Evolutionary conservation across 805 yeast species (phyloP).

Genomic region (Candida tammaniensis): DNA sequence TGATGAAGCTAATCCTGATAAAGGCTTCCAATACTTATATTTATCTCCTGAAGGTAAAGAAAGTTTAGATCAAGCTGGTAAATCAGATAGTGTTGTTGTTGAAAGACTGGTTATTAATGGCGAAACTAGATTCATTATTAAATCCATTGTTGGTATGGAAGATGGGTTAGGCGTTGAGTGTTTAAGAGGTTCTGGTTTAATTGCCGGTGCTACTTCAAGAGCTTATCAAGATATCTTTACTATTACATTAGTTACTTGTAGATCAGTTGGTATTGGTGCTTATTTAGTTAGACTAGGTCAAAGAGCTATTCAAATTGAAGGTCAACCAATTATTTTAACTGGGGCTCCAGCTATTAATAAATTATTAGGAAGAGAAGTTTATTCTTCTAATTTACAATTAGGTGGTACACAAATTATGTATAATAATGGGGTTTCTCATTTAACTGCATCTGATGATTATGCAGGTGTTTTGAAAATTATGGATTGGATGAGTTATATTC

Average conservation of each 20-base stretch:
- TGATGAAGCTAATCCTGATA: slow-evolving; percentile 65
- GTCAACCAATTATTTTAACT: slow-evolving; percentile 96
- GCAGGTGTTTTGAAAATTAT: slow-evolving; percentile 94
- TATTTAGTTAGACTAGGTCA: slow-evolving; percentile 97
- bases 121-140: slow-evolving; percentile 76
- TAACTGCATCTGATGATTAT: slow-evolving; percentile 94
- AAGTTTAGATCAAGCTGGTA: slow-evolving; percentile 56
- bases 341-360: slow-evolving; percentile 99
- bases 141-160: slow-evolving; percentile 85
- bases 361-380: slow-evolving; percentile 93
- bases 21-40: slow-evolving; percentile 90
- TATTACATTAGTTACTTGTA: slow-evolving; percentile 96
- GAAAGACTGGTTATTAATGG: slow-evolving; percentile 84
- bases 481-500: slow-evolving; percentile 94
- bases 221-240: slow-evolving; percentile 98
- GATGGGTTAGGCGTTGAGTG: slow-evolving; percentile 99
- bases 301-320: slow-evolving; percentile 98
- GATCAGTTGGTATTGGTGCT: slow-evolving; percentile 99
- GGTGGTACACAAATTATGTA: slow-evolving; percentile 99
- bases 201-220: slow-evolving; percentile 97
- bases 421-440: slow-evolving; percentile 95
- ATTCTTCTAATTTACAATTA: slow-evolving; percentile 92
- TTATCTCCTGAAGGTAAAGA: slow-evolving; percentile 65
- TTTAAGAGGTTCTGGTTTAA: slow-evolving; percentile 95
- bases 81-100: slow-evolving; percentile 61